Evolutionary conservation across 2,329 filamentous ascomycete genomes (phyloP), one percentile per base, ranked within the genome.

Genomic region (Fusarium sp.): DNA sequence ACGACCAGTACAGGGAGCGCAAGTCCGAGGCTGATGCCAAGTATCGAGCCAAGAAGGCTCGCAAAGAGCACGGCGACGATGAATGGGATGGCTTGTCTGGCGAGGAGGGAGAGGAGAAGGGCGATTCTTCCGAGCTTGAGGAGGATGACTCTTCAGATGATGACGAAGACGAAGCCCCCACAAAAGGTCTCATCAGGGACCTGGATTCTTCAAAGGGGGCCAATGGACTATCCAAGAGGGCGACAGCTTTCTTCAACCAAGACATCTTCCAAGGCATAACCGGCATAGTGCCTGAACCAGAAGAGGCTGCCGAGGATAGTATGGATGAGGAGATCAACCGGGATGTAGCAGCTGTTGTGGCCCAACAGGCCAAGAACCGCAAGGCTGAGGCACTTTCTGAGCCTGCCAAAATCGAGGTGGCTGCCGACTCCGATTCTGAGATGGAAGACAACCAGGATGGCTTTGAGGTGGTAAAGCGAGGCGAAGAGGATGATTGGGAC

Each of bases 71-170:
- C 61, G 87, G 90, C 48, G 92, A 96, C 55, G 93, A 92, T 13
- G 93, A 97, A 72, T 99, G 93, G 89, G 91, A 96, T 67, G 95
- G 95, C 1, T 87, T 98, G 57, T 96, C 91, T 19, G 86, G 82
- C 10, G 85, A 84, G 41, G 84, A 84, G n/a, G 63, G 50, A 9
- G 81, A 84, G 4, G 85, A 88, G 2, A 79, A 82, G 7, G 76
- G 76, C 4, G 76, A 73, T 52, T 75, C 85, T 2, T 75, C 73
- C 11, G 87, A 90, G 58, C 79, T 93, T 23, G 83, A 84, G 6
- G 77, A 77, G 9, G 76, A 73, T 19, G 73, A 69, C 15, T 74
- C 73, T 13, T 73, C 77, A 7, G 72, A 75, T 1, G 76, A 75
- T 4, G 70, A 73, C 0, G 70, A 73, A 9, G 69, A 67, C 3